phyloP scores from a whole-genome alignment of 208 protist species.

The Strigomonas galati region DNA sequence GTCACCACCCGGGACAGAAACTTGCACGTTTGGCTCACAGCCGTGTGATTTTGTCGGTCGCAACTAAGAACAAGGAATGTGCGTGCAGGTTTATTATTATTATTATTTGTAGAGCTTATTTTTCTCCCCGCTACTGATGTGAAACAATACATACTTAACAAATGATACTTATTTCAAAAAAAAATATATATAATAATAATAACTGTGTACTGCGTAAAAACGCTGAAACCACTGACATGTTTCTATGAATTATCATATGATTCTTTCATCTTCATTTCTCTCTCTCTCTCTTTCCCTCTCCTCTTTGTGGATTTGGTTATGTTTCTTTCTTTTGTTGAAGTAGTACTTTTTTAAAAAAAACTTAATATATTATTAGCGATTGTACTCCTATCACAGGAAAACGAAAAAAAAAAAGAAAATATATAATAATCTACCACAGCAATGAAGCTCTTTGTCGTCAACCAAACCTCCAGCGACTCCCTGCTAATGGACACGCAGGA shows the following conservation, averaged over 20 bases:
- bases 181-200: not conserved
- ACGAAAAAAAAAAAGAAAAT: constrained; percentile 1
- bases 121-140: not conserved
- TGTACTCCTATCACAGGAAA: too few species aligned
- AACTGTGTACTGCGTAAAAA: too few species aligned
- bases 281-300: not conserved
- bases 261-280: not conserved
- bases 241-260: not conserved
- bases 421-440: not conserved
- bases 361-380: too few species aligned
- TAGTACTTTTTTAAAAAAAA: too few species aligned
- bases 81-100: constrained; percentile 7
- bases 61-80: not conserved
- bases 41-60: constrained; percentile 27
- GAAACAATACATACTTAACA: too few species aligned
- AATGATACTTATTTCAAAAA: constrained; percentile 9
- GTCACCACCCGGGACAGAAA: constrained; percentile 47
- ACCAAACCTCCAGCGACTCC: constrained; percentile 36
- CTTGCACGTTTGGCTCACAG: constrained; percentile 68
- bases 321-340: too few species aligned
- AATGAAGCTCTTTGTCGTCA: constrained; percentile 74
- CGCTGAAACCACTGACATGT: too few species aligned
- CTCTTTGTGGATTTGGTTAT: not conserved
- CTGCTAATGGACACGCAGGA: constrained; percentile 22
- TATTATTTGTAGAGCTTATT: not conserved